A percentile compares a stretch with the other conserved stretches of the same genome.
phyloP scores from a whole-genome alignment of 768 basidiomycete species.

The Rhodotorula graminis region DNA sequence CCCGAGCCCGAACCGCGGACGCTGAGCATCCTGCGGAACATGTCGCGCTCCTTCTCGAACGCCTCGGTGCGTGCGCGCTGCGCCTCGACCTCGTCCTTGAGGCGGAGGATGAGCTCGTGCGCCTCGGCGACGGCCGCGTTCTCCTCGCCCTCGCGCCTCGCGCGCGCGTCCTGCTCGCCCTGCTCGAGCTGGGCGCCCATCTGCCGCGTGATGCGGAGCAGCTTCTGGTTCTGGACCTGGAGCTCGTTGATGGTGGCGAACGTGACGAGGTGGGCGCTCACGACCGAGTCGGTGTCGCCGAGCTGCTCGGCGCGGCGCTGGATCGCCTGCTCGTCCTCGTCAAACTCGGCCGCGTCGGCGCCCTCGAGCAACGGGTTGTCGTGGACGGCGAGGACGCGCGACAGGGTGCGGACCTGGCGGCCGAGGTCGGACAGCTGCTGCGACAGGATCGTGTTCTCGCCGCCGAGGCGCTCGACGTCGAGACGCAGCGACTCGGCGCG shows the following conservation, averaged over 20 bases:
- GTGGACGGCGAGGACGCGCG: constrained; percentile 71
- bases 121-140: constrained; percentile 77
- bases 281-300: constrained; percentile 59
- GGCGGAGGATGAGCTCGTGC: constrained; percentile 72
- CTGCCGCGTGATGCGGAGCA: constrained; percentile 75
- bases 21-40: constrained; percentile 68
- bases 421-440: constrained; percentile 76
- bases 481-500: constrained; percentile 54
- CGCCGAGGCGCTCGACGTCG: constrained; percentile 48
- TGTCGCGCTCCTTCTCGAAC: constrained; percentile 81
- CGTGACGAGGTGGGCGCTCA: constrained; percentile 80
- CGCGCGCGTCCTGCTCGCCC: constrained; percentile 57
- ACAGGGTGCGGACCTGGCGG: constrained; percentile 72
- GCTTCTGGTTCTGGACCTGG: constrained; percentile 87
- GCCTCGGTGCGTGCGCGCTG: constrained; percentile 74
- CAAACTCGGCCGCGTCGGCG: constrained; percentile 48
- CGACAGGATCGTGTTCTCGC: constrained; percentile 63
- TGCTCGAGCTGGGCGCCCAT: constrained; percentile 76
- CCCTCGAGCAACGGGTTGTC: constrained; percentile 67
- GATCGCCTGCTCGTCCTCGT: constrained; percentile 59
- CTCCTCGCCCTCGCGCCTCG: constrained; percentile 37
- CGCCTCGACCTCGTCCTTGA: constrained; percentile 70
- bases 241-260: constrained; percentile 73
- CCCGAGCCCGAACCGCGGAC: constrained; percentile 51
- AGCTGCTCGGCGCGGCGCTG: constrained; percentile 47